Evolutionary conservation across 2,329 filamentous ascomycete species (phyloP).

Genomic region (Stagonosporopsis tanaceti): DNA sequence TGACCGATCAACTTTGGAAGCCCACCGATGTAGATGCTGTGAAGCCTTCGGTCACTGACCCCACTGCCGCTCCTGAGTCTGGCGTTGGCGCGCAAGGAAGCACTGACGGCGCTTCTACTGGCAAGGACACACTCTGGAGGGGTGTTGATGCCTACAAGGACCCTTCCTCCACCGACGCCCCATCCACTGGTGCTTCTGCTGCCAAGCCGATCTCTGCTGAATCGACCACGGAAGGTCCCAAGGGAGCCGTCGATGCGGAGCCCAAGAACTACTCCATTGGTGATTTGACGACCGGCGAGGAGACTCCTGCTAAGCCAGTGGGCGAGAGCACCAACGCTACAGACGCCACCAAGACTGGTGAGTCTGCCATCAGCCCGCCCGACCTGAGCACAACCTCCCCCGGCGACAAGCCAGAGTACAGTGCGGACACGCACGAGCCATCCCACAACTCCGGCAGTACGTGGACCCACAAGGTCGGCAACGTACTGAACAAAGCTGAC

Average conservation of each 20-base stretch:
- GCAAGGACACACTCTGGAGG: slow-evolving; percentile 19
- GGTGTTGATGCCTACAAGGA: slow-evolving; percentile 17
- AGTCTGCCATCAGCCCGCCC: slow-evolving; percentile 20
- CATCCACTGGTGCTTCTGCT: slow-evolving; percentile 6
- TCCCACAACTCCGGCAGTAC: slow-evolving; percentile 18
- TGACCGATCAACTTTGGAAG: slow-evolving; percentile 40
- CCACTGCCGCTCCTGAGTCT: slow-evolving; percentile 55
- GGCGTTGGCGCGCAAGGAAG: slow-evolving; percentile 37
- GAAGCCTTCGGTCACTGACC: slow-evolving; percentile 59
- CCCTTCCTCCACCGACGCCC: neutral
- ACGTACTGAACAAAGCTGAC: slow-evolving; percentile 45
- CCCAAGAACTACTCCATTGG: slow-evolving; percentile 19
- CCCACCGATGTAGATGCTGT: slow-evolving; percentile 39
- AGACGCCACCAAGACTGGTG: slow-evolving; percentile 24
- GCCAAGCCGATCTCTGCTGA: slow-evolving; percentile 8
- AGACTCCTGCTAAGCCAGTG: slow-evolving; percentile 67
- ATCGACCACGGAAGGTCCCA: slow-evolving; percentile 7
- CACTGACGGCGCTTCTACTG: neutral
- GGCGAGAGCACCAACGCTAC: slow-evolving; percentile 9
- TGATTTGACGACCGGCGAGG: slow-evolving; percentile 17
- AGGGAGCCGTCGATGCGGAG: slow-evolving; percentile 15
- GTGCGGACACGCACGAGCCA: slow-evolving; percentile 15
- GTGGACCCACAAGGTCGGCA: slow-evolving; percentile 33
- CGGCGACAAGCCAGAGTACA: slow-evolving; percentile 17
- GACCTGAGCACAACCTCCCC: slow-evolving; percentile 19